Base-by-base conservation (phyloP, 768 basidiomycete genomes). In the Lactarius pseudohatsudake region DNA sequence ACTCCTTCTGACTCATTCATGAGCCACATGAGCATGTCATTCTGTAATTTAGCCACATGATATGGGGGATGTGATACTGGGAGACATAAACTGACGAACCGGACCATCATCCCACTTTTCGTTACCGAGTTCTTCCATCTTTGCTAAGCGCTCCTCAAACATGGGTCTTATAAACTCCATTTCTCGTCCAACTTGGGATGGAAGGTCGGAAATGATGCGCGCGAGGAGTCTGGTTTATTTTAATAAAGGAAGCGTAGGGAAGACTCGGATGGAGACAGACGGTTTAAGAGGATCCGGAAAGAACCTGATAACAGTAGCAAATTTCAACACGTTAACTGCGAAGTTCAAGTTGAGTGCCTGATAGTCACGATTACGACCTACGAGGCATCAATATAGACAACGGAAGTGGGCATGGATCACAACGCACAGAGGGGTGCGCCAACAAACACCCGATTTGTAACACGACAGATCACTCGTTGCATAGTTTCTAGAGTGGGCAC, bases 11-110 rank as follows among this genome's bases (percentile, higher is more conserved):
- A 79, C 18, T 73, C 72, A 41, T 80, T 80, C 47, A 84, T 71
- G 8, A 83, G 69, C 83, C 83, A 85, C 47, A 76, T 76, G 5
- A 84, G 75, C 43, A 81, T 70, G 68, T 85, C 82, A 61, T 80
- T 79, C 83, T 81, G 45, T 15, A 13, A 26, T 34, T 26, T 20
- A 34, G 5, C n/a, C 4, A 9, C 13, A 13, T 16, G 20, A 54
- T 26, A n/a, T 32, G 26, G 47, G 6, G 13, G 22, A 43, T 36
- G 3, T 13, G 4, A 30, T 30, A 41, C 15, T 9, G 20, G 11
- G 32, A 10, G 30, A 61, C n/a, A 32, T 32, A 8, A 18, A 10
- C 22, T 32, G 22, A 69, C 73, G 16, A 47, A 75, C 74, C 3
- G 74, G 73, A 57, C 64, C 72, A 47, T 72, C 72, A 3, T 47